Evolutionary conservation across 179 eudicot genomes (phyloP).

Genomic region (Sideroxylon spinosum): DNA sequence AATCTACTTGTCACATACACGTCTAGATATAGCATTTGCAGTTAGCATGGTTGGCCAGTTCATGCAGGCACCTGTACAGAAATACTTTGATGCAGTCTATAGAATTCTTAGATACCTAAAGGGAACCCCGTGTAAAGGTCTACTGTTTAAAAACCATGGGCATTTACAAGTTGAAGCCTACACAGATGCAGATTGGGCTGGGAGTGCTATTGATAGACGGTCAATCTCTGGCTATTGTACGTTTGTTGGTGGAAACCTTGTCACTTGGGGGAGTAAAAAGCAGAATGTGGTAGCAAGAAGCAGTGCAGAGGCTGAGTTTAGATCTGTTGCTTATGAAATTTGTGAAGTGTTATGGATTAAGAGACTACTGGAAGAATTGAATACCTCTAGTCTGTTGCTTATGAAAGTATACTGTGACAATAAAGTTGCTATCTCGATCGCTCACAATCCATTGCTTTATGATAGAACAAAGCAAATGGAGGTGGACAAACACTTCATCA

Average conservation of each 20-base stretch:
- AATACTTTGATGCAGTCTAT: background rate
- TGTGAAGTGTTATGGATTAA: background rate
- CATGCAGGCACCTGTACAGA: background rate
- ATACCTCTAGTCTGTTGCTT: too few relatives aligned
- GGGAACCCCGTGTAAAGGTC: background rate
- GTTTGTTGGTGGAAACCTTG: background rate
- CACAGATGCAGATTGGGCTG: background rate
- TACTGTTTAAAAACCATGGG: background rate
- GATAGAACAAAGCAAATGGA: background rate
- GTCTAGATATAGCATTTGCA: background rate
- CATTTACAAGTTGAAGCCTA: background rate
- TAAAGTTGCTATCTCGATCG: conserved; percentile 4
- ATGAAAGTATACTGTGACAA: background rate
- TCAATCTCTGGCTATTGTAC: background rate
- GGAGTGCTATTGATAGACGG: background rate
- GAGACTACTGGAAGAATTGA: background rate
- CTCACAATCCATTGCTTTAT: background rate
- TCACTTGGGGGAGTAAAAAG: background rate
- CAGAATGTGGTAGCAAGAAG: background rate
- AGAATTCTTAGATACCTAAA: background rate
- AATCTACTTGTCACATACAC: background rate
- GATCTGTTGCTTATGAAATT: background rate
- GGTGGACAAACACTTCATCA: background rate
- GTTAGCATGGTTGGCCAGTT: background rate
- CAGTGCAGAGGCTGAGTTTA: background rate